phyloP scores from a whole-genome alignment of 805 yeast species.

The Candida orba region DNA sequence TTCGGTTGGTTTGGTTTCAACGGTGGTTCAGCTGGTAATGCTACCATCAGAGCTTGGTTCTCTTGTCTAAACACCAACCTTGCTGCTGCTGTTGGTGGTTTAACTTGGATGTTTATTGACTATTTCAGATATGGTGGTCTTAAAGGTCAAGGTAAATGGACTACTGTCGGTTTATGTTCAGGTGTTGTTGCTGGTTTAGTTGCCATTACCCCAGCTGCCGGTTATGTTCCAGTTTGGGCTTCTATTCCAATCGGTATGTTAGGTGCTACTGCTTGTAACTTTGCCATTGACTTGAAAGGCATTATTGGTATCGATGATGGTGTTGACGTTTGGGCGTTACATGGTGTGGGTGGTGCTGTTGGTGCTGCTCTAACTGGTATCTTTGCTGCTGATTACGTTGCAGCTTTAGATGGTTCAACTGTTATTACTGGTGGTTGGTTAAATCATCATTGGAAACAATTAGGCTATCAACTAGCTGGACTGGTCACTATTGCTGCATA shows the following conservation, averaged over 20 bases:
- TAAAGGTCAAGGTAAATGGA: slow-evolving; percentile 66
- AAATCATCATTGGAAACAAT: slow-evolving; percentile 72
- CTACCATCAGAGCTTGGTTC: slow-evolving; percentile 88
- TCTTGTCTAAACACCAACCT: slow-evolving; percentile 88
- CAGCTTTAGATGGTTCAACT: slow-evolving; percentile 67
- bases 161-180: slow-evolving; percentile 87
- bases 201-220: slow-evolving; percentile 95
- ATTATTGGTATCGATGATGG: slow-evolving; percentile 81
- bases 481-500: slow-evolving; percentile 62
- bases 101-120: slow-evolving; percentile 91
- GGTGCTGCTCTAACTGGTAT: slow-evolving; percentile 84
- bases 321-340: slow-evolving; percentile 86
- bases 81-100: slow-evolving; percentile 89
- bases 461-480: slow-evolving; percentile 85
- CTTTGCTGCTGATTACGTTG: slow-evolving; percentile 85
- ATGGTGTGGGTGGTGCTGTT: slow-evolving; percentile 86
- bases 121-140: slow-evolving; percentile 42
- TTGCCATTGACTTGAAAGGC: slow-evolving; percentile 74
- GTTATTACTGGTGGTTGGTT: slow-evolving; percentile 82
- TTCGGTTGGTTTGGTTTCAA: slow-evolving; percentile 97
- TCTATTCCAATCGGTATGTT: slow-evolving; percentile 77
- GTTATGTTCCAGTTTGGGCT: slow-evolving; percentile 87
- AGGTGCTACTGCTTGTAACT: slow-evolving; percentile 72
- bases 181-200: slow-evolving; percentile 93
- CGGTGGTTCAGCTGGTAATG: slow-evolving; percentile 96